Base-by-base conservation (phyloP, 2,329 filamentous ascomycete species). In the Hypomyces rosellus region DNA sequence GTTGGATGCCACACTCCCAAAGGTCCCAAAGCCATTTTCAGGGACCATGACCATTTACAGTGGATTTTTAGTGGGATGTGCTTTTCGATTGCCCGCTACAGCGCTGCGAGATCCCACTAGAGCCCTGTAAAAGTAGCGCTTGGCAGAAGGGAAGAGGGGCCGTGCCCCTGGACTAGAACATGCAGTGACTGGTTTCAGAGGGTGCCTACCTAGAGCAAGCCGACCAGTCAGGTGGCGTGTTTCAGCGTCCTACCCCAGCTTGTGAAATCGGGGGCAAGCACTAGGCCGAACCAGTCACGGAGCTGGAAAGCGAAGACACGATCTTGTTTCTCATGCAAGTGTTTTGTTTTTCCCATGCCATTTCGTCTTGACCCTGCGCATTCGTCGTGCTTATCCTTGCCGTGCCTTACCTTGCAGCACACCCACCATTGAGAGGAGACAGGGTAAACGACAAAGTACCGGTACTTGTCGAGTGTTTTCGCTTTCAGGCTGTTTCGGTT, bases 141-240 rank as follows among this genome's bases (percentile, higher is more conserved):
- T 40, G 16, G 41, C 25, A 33, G 39, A 30, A 30, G 25, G 25
- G 25, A 30, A 30, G 25, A 30, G 25, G 25, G 25, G 25, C 16
- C 15, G 25, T 46, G 25, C 37, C 49, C 50, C 50, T 52, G 50
- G 49, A 45, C 50, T 41, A 52, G 39, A 46, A 39, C 20, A 52
- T 49, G 50, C 50, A 52, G 42, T 50, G 46, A 46, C 50, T 52
- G 47, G 50, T 52, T 52, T 52, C 50, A 52, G 9, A 30, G 25
- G 25, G 25, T 30, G 25, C 25, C 25, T 30, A 30, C 25, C 25
- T 30, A 30, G 50, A 46, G 45, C 12, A 41, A 14, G 33, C 18
- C 18, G 33, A n/a, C 50, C 50, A 49, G 46, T 49, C 47, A 52
- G 33, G 46, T 41, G 41, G 47, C 50, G 47, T 34, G 39, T 34